A percentile compares a stretch with the other conserved stretches of the same genome.
Evolutionary conservation across 768 basidiomycete species (phyloP).

Genomic region (Phanerochaete carnosa): DNA sequence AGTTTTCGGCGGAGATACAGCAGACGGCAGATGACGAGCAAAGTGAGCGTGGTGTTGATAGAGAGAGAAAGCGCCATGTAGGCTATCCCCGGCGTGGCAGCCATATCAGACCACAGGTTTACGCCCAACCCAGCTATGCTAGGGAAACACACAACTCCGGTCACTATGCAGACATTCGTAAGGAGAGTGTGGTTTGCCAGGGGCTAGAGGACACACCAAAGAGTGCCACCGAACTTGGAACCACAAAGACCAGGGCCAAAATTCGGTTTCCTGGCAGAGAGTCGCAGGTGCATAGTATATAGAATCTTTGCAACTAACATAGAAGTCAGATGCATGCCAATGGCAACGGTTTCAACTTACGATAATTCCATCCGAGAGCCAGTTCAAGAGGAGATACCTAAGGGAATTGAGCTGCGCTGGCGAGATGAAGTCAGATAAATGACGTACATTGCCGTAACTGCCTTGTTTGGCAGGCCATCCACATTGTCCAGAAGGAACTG

Average conservation of each 20-base stretch:
- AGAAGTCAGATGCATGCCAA: not conserved
- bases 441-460: constrained; percentile 23
- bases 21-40: constrained; percentile 18
- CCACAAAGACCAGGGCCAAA: constrained; percentile 3
- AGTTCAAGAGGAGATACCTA: constrained; percentile 28
- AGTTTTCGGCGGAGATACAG: constrained; percentile 7
- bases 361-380: constrained; percentile 26
- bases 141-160: constrained; percentile 6
- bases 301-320: constrained; percentile 14
- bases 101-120: constrained; percentile 17
- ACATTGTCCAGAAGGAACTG: constrained; percentile 19
- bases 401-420: not conserved
- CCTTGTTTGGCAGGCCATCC: constrained; percentile 15
- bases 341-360: constrained; percentile 6
- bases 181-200: not conserved
- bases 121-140: constrained; percentile 8
- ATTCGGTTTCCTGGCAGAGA: not conserved
- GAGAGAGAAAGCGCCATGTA: constrained; percentile 20
- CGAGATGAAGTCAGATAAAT: not conserved
- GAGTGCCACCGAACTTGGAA: constrained; percentile 4
- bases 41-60: constrained; percentile 17
- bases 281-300: constrained; percentile 11
- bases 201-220: constrained; percentile 5
- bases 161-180: constrained; percentile 5
- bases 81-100: constrained; percentile 12